phyloP scores from a whole-genome alignment of 2,329 filamentous ascomycete genomes.

The Trichoderma endophyticum region DNA sequence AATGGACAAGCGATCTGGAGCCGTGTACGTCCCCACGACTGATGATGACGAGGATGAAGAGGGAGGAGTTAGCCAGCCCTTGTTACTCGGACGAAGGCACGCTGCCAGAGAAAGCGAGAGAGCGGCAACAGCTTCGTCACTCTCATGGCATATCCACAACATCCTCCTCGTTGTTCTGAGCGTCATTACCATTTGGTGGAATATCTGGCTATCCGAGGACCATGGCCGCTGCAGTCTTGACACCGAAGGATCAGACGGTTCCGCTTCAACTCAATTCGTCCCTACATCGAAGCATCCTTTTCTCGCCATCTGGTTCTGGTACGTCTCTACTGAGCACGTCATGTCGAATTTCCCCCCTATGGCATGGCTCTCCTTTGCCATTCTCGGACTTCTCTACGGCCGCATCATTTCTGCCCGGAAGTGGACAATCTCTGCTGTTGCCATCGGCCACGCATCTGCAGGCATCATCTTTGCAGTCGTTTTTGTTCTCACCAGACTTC shows the following conservation, averaged over 20 bases:
- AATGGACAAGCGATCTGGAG: slow-evolving; percentile 7
- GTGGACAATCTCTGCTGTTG: slow-evolving; percentile 29
- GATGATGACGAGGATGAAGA: slow-evolving; percentile 29
- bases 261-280: not conserved
- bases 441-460: slow-evolving; percentile 29
- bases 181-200: slow-evolving; percentile 44
- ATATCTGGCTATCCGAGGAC: slow-evolving; percentile 43
- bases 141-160: slow-evolving; percentile 44
- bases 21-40: not conserved
- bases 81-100: not conserved
- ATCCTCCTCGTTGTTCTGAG: slow-evolving; percentile 32
- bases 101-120: not conserved
- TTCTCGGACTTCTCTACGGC: slow-evolving; percentile 43
- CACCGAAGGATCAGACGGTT: not conserved
- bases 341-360: slow-evolving; percentile 43
- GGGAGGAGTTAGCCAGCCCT: slow-evolving; percentile 9
- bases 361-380: slow-evolving; percentile 46
- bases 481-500: slow-evolving; percentile 42
- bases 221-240: slow-evolving; percentile 35
- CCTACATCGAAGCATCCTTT: slow-evolving; percentile 22
- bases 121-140: slow-evolving; percentile 10
- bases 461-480: slow-evolving; percentile 33
- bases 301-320: slow-evolving; percentile 42
- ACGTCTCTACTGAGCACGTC: slow-evolving; percentile 28
- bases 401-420: slow-evolving; percentile 36